Percentiles rank a stretch among this genome's conserved stretches.
These are phyloP conservation scores for Bisporella sp. DNA, from an alignment of 2,329 filamentous ascomycete genomes.

Conservation along the genomic window DNA sequence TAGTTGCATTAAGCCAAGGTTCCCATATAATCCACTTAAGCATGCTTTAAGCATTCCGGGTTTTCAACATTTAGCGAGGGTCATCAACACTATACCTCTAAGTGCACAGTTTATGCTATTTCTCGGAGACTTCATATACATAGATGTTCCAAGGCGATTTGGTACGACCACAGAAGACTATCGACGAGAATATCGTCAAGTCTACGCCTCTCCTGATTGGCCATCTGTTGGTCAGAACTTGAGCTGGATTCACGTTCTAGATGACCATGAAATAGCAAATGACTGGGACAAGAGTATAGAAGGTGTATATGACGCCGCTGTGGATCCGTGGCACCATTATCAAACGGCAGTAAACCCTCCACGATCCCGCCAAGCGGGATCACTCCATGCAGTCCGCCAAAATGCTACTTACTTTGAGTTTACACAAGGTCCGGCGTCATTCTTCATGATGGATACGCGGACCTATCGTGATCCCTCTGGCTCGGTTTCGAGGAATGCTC, in stretches of 20 bases:
- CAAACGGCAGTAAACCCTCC: conserved; percentile 83
- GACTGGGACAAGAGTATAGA: conserved; percentile 84
- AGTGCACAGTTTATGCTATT: conserved; percentile 75
- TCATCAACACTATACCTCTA: conserved; percentile 54
- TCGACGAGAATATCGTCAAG: conserved; percentile 83
- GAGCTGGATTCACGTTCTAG: conserved; percentile 96
- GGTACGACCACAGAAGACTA: conserved; percentile 70
- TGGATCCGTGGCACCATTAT: conserved; percentile 70
- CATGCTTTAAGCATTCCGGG: conserved; percentile 76
- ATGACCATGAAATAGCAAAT: conserved; percentile 94
- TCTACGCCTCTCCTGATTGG: conserved; percentile 97
- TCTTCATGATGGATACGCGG: conserved; percentile 92
- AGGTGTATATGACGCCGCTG: conserved; percentile 54
- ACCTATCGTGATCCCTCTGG: conserved; percentile 66
- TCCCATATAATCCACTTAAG: conserved; percentile 78
- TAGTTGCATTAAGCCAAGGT: conserved; percentile 85
- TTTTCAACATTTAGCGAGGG: conserved; percentile 66
- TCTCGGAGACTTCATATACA: conserved; percentile 82
- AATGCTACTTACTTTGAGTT: conserved; percentile 84
- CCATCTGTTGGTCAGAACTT: conserved; percentile 63
- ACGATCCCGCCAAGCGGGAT: conserved; percentile 43
- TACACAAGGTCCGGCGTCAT: conserved; percentile 80
- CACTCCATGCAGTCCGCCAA: conserved; percentile 29
- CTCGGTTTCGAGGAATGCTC: conserved; percentile 33
- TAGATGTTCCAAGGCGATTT: conserved; percentile 78